Conservation (phyloP, 108 stramenopile species). For the Stephanodiscus triporus region DNA sequence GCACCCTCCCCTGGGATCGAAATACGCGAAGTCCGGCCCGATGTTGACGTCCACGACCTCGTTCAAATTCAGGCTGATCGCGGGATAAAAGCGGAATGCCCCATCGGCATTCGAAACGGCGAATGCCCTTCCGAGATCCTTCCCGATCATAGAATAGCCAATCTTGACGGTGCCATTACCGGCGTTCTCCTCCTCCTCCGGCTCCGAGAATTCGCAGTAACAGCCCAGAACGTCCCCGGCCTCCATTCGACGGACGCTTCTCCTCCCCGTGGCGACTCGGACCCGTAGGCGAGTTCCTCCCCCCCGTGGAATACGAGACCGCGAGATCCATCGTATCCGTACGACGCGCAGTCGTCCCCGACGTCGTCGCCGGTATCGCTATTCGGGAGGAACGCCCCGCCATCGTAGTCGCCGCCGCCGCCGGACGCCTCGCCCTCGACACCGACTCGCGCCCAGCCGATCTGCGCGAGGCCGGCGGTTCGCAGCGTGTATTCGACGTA, state of each 20-base stretch:
- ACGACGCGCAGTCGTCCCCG: conserved; percentile 75
- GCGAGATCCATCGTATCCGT: conserved; percentile 80
- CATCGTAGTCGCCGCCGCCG: conserved; percentile 1
- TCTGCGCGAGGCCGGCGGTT: conserved; percentile 78
- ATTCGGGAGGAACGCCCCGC: conserved; percentile 59
- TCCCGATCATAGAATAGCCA: conserved; percentile 76
- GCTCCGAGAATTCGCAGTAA: conserved; percentile 29
- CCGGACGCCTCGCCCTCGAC: not conserved
- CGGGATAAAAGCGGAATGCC: conserved; percentile 57
- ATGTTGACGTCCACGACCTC: conserved; percentile 72
- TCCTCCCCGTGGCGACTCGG: not conserved
- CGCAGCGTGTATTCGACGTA: conserved; percentile 79
- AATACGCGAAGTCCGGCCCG: conserved; percentile 28
- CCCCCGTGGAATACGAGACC: conserved; percentile 67
- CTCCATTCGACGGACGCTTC: conserved; percentile 45
- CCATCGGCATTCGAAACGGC: conserved; percentile 6
- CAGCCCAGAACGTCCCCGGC: conserved; percentile 38
- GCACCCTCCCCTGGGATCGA: conserved; percentile 18
- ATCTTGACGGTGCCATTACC: conserved; percentile 49
- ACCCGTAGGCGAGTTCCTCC: conserved; percentile 55
- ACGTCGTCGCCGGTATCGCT: conserved; percentile 85
- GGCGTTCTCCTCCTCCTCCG: conserved; percentile 1
- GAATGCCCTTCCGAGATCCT: conserved; percentile 69
- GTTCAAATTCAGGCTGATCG: conserved; percentile 72
- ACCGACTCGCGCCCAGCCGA: conserved; percentile 69